Evolutionary conservation across 164 flowering plant genomes (phyloP), one percentile per base, ranked within the genome.

Genomic region (Tinospora cordifolia): DNA sequence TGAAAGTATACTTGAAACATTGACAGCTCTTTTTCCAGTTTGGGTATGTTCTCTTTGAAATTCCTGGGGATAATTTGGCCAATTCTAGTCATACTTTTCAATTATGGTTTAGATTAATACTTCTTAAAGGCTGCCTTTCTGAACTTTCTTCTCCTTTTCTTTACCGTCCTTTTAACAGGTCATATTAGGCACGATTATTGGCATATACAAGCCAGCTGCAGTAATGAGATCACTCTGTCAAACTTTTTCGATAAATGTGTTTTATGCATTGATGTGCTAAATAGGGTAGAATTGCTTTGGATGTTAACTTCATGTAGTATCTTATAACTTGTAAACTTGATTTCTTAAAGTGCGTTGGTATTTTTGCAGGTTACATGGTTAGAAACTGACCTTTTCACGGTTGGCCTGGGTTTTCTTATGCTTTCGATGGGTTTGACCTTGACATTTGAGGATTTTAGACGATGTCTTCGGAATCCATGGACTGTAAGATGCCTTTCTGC

Each of bases 391-490:
- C 89, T 92, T 47, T 94, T 94, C 79, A 90, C 99, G 62, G 70
- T 88, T 74, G 91, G 98, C 41, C 81, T 94, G 79, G 98, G 99
- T 72, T 90, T 94, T 73, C 99, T 94, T 73, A 94, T 94, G 99
- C 97, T 94, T 72, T 94, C 98, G 13, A 94, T 94, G 99, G 99
- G 98, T 21, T 76, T 94, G 87, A 94, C 99, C 6, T 82, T 94
- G 81, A 94, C 90, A 62, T 94, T 94, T 80, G 97, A 94, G 67
- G 99, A 94, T 81, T 94, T 92, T 76, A 84, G 91, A 79, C 75
- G 94, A 58, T 94, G 99, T 79, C 72, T 92, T 70, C 84, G 94
- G 62, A 94, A 94, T 73, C 99, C 99, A 40, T 94, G 99, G 99
- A 94, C 99, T 67, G 98, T 94, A 86, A 87, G 93, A 76, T 68